phyloP scores from a whole-genome alignment of 2,329 filamentous ascomycete species.

The Curvularia spicifera region DNA sequence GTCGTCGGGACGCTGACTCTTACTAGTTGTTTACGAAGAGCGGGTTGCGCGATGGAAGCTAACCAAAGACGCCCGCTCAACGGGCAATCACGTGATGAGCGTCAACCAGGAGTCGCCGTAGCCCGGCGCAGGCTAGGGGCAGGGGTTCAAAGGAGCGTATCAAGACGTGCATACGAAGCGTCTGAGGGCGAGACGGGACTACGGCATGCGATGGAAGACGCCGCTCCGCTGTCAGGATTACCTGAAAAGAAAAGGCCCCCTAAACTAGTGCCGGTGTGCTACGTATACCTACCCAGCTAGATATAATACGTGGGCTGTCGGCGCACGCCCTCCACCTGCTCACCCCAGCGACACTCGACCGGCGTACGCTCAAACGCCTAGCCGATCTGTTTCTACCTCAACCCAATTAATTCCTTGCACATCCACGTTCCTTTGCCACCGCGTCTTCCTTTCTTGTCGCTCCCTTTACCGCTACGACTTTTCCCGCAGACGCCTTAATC shows the following conservation, averaged over 20 bases:
- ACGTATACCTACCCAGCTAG: conserved; percentile 8
- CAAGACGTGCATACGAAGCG: conserved; percentile 22
- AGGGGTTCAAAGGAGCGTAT: conserved; percentile 21
- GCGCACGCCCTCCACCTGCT: conserved; percentile 37
- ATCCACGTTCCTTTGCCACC: conserved; percentile 11
- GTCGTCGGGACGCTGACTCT: conserved; percentile 5
- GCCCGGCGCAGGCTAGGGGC: conserved; percentile 13
- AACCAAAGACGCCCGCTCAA: conserved; percentile 8
- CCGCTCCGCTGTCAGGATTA: conserved; percentile 13
- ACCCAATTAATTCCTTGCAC: conserved; percentile 3
- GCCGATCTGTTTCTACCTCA: conserved; percentile 6
- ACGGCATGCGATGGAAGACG: conserved; percentile 14
- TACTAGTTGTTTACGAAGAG: conserved; percentile 8
- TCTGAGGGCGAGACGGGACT: conserved; percentile 22
- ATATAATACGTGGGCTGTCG: conserved; percentile 29
- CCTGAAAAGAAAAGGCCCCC: conserved; percentile 19
- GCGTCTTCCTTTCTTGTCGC: conserved; percentile 19
- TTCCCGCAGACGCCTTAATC: conserved; percentile 1
- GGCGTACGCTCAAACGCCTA: conserved; percentile 21
- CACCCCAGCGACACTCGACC: conserved; percentile 28
- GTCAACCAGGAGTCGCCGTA: conserved; percentile 4
- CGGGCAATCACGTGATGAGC: conserved; percentile 26
- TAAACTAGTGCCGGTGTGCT: conserved; percentile 23
- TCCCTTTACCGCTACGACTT: conserved; percentile 7
- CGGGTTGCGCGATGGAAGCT: conserved; percentile 12